A percentile compares a stretch with the other conserved stretches of the same genome.
Evolutionary conservation across 805 yeast species (phyloP).

Genomic region (Diddensiella caesifluorescens): DNA sequence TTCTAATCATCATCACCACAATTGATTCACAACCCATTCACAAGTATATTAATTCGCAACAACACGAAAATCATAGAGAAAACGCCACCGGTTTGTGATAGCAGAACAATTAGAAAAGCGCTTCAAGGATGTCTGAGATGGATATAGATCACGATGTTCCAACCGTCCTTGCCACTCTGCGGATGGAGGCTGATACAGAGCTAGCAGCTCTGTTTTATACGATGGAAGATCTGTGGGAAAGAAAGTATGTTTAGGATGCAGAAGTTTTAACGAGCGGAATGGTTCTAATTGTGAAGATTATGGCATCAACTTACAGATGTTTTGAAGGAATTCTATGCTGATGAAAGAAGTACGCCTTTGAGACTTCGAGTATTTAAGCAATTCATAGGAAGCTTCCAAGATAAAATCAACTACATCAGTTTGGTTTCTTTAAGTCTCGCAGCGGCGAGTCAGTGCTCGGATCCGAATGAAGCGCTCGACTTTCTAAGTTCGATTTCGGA

Average conservation of each 20-base stretch:
- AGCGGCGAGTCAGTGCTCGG: conserved; percentile 42
- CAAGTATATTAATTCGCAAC: no score
- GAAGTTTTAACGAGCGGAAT: no score
- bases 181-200: conserved; percentile 62
- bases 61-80: no score
- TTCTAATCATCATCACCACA: no score
- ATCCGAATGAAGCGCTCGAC: conserved; percentile 45
- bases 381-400: conserved; percentile 62
- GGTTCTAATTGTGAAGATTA: conserved; percentile 41
- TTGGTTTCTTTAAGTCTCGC: conserved; percentile 67
- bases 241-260: conserved; percentile 43
- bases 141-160: conserved; percentile 37
- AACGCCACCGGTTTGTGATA: no score
- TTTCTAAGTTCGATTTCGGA: conserved; percentile 42
- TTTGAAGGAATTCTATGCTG: conserved; percentile 55
- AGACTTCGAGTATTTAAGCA: conserved; percentile 64
- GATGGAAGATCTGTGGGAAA: conserved; percentile 79
- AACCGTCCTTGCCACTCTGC: conserved; percentile 51
- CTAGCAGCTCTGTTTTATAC: conserved; percentile 56
- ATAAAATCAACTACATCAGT: conserved; percentile 72
- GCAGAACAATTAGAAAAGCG: background rate
- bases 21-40: no score
- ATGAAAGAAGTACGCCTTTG: conserved; percentile 46
- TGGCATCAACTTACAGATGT: conserved; percentile 89
- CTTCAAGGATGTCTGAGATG: conserved; percentile 20